Percentiles rank a stretch among this genome's conserved stretches.
Conservation (phyloP, 2,329 filamentous ascomycete species). For the Phialocephala sp. region DNA sequence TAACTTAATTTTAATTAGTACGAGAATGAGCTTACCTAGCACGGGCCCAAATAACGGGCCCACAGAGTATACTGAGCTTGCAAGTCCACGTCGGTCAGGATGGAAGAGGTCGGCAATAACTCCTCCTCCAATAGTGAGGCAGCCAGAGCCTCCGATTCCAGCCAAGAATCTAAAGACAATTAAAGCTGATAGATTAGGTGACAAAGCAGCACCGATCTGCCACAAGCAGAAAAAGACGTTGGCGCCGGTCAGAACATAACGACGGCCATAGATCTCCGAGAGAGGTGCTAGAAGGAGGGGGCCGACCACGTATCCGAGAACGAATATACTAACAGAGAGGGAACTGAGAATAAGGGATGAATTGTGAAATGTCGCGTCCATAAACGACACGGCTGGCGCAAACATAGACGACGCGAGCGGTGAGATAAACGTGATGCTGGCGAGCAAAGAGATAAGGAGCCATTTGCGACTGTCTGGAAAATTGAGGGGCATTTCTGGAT, state of each 20-base stretch:
- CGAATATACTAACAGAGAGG: slow-evolving; percentile 53
- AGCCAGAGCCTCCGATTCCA: slow-evolving; percentile 53
- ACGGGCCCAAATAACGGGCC: slow-evolving; percentile 40
- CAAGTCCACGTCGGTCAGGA: slow-evolving; percentile 40
- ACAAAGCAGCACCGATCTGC: slow-evolving; percentile 68
- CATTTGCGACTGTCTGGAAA: slow-evolving; percentile 45
- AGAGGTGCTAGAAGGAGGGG: slow-evolving; percentile 63
- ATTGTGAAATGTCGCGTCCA: slow-evolving; percentile 36
- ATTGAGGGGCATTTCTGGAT: slow-evolving; percentile 64
- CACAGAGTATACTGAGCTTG: slow-evolving; percentile 39
- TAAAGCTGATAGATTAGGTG: slow-evolving; percentile 53
- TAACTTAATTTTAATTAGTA: too few relatives aligned
- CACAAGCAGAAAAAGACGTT: slow-evolving; percentile 67
- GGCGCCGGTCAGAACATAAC: slow-evolving; percentile 59
- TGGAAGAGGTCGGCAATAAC: slow-evolving; percentile 50
- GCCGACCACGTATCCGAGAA: slow-evolving; percentile 63
- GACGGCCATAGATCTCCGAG: slow-evolving; percentile 69
- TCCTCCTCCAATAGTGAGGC: slow-evolving; percentile 50
- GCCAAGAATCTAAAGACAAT: slow-evolving; percentile 55
- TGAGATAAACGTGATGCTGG: slow-evolving; percentile 44
- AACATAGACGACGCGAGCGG: slow-evolving; percentile 51
- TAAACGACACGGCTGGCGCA: slow-evolving; percentile 47
- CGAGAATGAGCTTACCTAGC: too few relatives aligned
- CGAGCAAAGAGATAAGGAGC: slow-evolving; percentile 39
- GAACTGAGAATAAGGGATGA: slow-evolving; percentile 33